A percentile compares a stretch with the other conserved stretches of the same genome.
phyloP scores from a whole-genome alignment of 116 monocot species.

The Cymodocea nodosa region DNA sequence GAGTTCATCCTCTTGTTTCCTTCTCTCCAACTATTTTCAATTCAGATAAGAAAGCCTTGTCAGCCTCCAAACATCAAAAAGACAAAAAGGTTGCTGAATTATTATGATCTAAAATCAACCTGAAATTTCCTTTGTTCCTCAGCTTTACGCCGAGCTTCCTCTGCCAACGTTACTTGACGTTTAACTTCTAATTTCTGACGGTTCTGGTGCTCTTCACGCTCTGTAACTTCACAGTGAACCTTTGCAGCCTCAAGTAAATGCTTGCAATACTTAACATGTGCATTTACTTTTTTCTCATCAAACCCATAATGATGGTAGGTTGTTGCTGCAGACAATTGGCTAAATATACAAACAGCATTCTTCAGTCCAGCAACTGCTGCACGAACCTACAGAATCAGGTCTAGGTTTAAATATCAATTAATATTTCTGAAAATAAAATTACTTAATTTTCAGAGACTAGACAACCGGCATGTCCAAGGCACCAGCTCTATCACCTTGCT shows the following conservation, averaged over 20 bases:
- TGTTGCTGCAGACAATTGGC: slow-evolving; percentile 62
- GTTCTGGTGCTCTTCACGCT: slow-evolving; percentile 86
- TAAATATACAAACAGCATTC: slow-evolving; percentile 87
- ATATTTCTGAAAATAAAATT: too few species aligned
- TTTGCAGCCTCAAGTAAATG: slow-evolving; percentile 92
- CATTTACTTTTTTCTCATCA: slow-evolving; percentile 87
- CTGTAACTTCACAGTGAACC: slow-evolving; percentile 91
- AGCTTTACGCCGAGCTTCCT: slow-evolving; percentile 87
- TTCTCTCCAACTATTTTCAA: slow-evolving; percentile 51
- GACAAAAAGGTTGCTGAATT: not conserved
- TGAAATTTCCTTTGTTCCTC: slow-evolving; percentile 90
- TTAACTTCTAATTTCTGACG: slow-evolving; percentile 79
- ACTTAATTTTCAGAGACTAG: too few species aligned
- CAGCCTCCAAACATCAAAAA: not conserved
- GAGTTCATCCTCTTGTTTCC: slow-evolving; percentile 88
- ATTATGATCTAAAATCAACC: slow-evolving; percentile 14
- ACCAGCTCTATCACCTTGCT: too few species aligned
- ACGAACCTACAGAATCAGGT: slow-evolving; percentile 44
- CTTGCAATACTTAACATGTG: slow-evolving; percentile 88
- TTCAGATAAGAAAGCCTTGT: not conserved
- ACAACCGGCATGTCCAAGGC: too few species aligned
- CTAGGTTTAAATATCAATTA: too few species aligned
- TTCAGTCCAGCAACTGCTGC: slow-evolving; percentile 73
- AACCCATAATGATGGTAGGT: slow-evolving; percentile 76
- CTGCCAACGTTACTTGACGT: slow-evolving; percentile 72